A percentile compares a stretch with the other conserved stretches of the same genome.
Conservation (phyloP, 2,329 filamentous ascomycete genomes). For the Penicillium corylophilum region DNA sequence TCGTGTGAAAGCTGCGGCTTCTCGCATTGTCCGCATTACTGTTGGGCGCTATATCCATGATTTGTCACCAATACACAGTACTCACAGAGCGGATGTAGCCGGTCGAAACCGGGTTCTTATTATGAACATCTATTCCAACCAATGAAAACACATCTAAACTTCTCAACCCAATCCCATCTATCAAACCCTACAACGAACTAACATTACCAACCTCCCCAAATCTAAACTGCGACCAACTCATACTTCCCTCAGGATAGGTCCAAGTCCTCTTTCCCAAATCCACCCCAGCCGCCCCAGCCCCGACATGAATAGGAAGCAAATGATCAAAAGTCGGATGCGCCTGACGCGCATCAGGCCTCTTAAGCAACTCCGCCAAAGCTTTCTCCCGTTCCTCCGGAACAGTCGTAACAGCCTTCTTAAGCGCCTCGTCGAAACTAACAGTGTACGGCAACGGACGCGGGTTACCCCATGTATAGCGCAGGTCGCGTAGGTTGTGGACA, state of each 20-base stretch:
- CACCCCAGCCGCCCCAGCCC: constrained; percentile 54
- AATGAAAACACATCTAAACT: not conserved
- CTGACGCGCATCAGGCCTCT: constrained; percentile 55
- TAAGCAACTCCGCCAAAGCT: constrained; percentile 48
- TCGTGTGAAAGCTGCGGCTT: not conserved
- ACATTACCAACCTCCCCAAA: constrained; percentile 43
- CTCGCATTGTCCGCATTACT: not conserved
- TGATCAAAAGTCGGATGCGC: constrained; percentile 67
- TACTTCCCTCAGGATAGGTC: constrained; percentile 51
- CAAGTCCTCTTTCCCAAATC: constrained; percentile 49
- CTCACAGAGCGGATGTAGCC: not conserved
- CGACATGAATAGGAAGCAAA: constrained; percentile 60
- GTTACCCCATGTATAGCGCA: constrained; percentile 48
- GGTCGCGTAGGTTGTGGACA: constrained; percentile 66
- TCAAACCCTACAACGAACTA: constrained; percentile 23
- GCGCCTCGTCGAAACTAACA: constrained; percentile 64
- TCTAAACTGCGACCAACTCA: constrained; percentile 57
- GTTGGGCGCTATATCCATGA: not conserved
- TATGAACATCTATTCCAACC: not conserved
- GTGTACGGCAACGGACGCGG: constrained; percentile 56
- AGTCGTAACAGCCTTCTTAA: constrained; percentile 63
- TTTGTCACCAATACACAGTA: not conserved
- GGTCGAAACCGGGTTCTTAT: not conserved
- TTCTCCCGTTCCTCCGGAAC: constrained; percentile 43
- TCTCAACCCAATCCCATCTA: not conserved